Base-by-base conservation (phyloP, 768 basidiomycete species). In the Termitomyces sp. region DNA sequence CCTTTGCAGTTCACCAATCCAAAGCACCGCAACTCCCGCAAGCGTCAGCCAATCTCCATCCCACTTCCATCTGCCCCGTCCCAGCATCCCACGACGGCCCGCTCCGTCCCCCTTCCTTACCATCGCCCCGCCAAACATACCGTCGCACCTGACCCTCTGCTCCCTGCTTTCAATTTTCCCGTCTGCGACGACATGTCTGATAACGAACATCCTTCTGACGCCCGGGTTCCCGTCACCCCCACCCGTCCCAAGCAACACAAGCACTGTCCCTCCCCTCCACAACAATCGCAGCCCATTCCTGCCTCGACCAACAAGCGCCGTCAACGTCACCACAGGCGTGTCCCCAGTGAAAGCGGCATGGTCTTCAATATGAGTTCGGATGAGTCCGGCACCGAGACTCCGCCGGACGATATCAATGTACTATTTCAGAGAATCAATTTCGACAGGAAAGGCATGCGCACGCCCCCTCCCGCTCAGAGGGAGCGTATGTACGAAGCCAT, bases 341-440 rank as follows among this genome's bases (percentile, higher is more conserved):
- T 79, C 6, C 87, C 88, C 8, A 89, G 85, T 66, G 89, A 89
- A 49, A 84, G 85, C 38, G 74, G 65, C 23, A 55, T 63, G 48
- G 67, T 90, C n/a, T 90, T 89, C 68, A 69, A 75, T 66, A 83
- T 90, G 80, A 86, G 84, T 50, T 84, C 86, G 47, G 87, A 90
- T 60, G 87, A 89, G 49, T 59, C 61, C 30, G 61, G 52, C 8
- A 52, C 50, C 1, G 64, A 60, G 60, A 54, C 38, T 41, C 35
- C 11, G n/a, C 66, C 85, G 83, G 59, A 64, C 71, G 31, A 68
- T 73, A 15, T 76, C 78, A 9, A 70, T 71, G 54, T 66, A 64
- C 46, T 62, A 28, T 51, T 61, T 11, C 37, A 38, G 15, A 17
- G 37, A 11, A 38, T 38, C 35, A 35, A 35, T 3, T 12, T 35